Evolutionary conservation across 768 basidiomycete genomes (phyloP).

Genomic region (Lentinus brumalis): DNA sequence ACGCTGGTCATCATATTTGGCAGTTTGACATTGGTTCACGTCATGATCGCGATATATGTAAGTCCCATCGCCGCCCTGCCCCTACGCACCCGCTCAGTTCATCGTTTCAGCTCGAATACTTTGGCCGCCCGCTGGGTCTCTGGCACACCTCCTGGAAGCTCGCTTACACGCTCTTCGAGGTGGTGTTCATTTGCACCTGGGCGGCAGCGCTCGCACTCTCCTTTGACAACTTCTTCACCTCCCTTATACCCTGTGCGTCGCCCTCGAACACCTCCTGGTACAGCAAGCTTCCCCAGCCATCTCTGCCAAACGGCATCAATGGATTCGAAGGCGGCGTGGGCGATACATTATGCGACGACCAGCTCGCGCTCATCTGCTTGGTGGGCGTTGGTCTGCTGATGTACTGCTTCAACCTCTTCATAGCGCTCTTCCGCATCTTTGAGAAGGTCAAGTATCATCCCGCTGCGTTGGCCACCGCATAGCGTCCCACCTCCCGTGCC

Average conservation of each 20-base stretch:
- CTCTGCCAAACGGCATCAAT: conserved; percentile 46
- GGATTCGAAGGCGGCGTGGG: conserved; percentile 54
- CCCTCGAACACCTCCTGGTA: conserved; percentile 70
- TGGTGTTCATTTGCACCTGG: conserved; percentile 93
- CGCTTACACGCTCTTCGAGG: conserved; percentile 84
- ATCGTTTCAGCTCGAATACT: conserved; percentile 77
- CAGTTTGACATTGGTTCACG: conserved; percentile 79
- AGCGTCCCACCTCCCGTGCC: neutral
- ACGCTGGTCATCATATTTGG: conserved; percentile 86
- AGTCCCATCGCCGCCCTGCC: conserved; percentile 28
- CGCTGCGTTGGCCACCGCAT: conserved; percentile 13
- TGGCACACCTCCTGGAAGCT: conserved; percentile 90
- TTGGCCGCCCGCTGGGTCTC: conserved; percentile 87
- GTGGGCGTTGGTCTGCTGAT: conserved; percentile 76
- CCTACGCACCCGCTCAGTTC: neutral
- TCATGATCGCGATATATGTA: conserved; percentile 85
- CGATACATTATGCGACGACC: conserved; percentile 68
- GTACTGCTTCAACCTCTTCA: conserved; percentile 84
- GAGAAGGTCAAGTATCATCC: conserved; percentile 79
- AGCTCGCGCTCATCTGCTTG: conserved; percentile 76
- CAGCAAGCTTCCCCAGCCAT: conserved; percentile 56
- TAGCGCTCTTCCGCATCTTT: conserved; percentile 84
- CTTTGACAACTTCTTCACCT: conserved; percentile 93
- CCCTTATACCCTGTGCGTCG: conserved; percentile 75
- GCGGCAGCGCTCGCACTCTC: conserved; percentile 84